A percentile compares a stretch with the other conserved stretches of the same genome.
These are phyloP conservation scores for Aspergillus asperescens DNA, from an alignment of 495 filamentous ascomycete genomes.

Conservation along the genomic window DNA sequence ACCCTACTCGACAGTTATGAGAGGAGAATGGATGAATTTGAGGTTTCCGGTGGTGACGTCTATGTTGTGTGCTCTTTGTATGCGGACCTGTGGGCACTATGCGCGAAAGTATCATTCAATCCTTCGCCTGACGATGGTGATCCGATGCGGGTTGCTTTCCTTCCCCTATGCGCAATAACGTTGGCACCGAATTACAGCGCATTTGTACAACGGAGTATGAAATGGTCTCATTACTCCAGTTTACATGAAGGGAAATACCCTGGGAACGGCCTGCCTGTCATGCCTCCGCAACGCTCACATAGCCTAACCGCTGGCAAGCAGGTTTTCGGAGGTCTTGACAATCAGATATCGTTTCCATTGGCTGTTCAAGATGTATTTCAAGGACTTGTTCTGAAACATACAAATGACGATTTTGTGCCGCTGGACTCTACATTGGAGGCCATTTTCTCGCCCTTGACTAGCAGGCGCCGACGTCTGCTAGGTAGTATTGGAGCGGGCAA, in stretches of 20 bases:
- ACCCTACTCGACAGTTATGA: slow-evolving; percentile 14
- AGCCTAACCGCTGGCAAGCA: slow-evolving; percentile 24
- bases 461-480: slow-evolving; percentile 5
- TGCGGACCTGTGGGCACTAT: slow-evolving; percentile 32
- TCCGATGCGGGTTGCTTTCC: slow-evolving; percentile 20
- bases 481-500: slow-evolving; percentile 1
- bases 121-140: not conserved
- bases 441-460: slow-evolving; percentile 16
- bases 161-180: slow-evolving; percentile 31
- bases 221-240: not conserved
- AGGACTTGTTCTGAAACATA: slow-evolving; percentile 3
- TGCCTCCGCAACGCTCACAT: slow-evolving; percentile 24
- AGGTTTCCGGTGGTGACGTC: slow-evolving; percentile 22
- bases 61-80: slow-evolving; percentile 28
- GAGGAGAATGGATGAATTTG: slow-evolving; percentile 23
- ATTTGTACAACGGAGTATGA: slow-evolving; percentile 20
- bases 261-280: slow-evolving; percentile 25
- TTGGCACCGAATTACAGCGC: slow-evolving; percentile 27
- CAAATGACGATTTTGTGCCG: slow-evolving; percentile 18
- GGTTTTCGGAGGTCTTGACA: slow-evolving; percentile 10
- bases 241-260: slow-evolving; percentile 16
- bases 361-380: slow-evolving; percentile 15
- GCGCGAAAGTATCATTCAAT: slow-evolving; percentile 22
- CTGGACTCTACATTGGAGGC: slow-evolving; percentile 21
- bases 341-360: slow-evolving; percentile 15